Percentiles rank a stretch among this genome's conserved stretches.
Evolutionary conservation across 2,329 filamentous ascomycete species (phyloP).

Genomic region (Diaporthe citrichinensis): DNA sequence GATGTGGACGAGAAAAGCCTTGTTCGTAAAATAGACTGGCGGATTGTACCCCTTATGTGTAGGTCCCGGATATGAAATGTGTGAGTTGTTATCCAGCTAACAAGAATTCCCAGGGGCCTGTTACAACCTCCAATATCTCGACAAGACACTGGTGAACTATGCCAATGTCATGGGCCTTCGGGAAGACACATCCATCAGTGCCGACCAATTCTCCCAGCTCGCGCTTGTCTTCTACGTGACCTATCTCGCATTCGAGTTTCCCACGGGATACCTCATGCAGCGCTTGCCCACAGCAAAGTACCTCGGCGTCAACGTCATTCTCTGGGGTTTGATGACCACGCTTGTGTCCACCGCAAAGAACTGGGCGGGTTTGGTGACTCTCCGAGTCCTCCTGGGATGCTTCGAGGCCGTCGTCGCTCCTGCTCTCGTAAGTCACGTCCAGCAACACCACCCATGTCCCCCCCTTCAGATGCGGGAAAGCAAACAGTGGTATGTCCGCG

Average conservation of each 20-base stretch:
- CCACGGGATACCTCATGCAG: constrained; percentile 64
- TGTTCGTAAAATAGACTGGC: constrained; percentile 50
- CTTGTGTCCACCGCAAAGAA: constrained; percentile 64
- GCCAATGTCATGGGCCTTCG: constrained; percentile 51
- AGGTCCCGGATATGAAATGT: constrained; percentile 18
- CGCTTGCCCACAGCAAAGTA: constrained; percentile 67
- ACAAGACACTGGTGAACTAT: constrained; percentile 51
- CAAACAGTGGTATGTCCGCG: background rate
- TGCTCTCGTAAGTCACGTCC: constrained; percentile 52
- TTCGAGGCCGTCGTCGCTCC: constrained; percentile 69
- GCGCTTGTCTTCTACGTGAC: constrained; percentile 52
- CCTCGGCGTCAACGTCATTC: constrained; percentile 58
- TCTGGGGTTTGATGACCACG: constrained; percentile 64
- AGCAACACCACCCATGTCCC: background rate
- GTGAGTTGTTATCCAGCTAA: background rate
- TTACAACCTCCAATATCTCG: constrained; percentile 50
- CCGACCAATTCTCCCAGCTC: constrained; percentile 49
- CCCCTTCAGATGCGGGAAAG: background rate
- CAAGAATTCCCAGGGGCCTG: constrained; percentile 45
- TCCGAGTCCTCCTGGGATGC: constrained; percentile 65
- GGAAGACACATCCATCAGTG: constrained; percentile 48
- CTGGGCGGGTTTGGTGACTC: constrained; percentile 63
- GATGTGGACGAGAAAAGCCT: constrained; percentile 39
- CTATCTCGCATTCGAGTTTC: constrained; percentile 50
- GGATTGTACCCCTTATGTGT: constrained; percentile 50